Evolutionary conservation across 2,329 filamentous ascomycete genomes (phyloP).

Genomic region (Pseudogymnoascus sp.): DNA sequence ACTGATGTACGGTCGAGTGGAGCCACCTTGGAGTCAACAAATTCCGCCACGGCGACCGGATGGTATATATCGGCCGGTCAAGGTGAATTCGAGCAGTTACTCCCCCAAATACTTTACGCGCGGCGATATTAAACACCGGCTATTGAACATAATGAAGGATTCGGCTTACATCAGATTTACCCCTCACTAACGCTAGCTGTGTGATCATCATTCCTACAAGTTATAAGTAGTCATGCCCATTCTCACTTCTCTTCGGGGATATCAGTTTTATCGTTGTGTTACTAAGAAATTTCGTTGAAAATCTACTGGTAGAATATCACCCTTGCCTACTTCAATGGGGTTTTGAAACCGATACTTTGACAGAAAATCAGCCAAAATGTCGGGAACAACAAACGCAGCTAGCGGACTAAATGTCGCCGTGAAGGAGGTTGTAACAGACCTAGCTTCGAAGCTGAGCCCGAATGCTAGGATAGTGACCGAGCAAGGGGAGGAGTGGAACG

Average conservation of each 20-base stretch:
- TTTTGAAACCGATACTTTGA: background rate
- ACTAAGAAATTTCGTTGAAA: background rate
- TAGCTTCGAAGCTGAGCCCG: background rate
- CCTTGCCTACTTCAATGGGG: background rate
- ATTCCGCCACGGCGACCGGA: background rate
- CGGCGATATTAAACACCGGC: background rate
- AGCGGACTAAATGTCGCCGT: background rate
- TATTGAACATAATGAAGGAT: background rate
- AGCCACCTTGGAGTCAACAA: background rate
- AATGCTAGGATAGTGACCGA: background rate
- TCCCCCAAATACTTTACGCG: background rate
- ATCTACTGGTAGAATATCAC: background rate
- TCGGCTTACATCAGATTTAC: background rate
- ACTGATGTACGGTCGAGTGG: background rate
- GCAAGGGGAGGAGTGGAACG: background rate
- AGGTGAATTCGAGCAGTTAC: background rate
- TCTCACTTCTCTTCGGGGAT: background rate
- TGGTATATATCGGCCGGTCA: background rate
- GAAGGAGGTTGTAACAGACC: background rate
- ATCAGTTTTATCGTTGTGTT: background rate
- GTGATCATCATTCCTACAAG: background rate
- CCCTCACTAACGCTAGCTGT: background rate
- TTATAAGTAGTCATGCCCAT: background rate
- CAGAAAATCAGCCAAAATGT: background rate
- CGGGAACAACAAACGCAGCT: background rate